Base-by-base conservation (phyloP, 306 rosid species). In the Benincasa hispida region DNA sequence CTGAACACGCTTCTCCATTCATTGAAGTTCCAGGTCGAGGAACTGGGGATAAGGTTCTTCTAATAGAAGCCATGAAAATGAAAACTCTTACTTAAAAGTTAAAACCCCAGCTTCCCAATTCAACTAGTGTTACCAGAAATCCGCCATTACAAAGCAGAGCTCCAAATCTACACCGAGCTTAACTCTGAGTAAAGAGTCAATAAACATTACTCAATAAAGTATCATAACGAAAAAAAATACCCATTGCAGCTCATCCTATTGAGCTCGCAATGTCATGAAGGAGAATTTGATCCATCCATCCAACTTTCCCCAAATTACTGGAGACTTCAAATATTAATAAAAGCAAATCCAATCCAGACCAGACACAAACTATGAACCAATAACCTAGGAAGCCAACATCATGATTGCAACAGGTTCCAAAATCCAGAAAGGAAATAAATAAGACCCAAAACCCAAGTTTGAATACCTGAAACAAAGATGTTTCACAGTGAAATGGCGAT, bases 11-110 rank as follows among this genome's bases (percentile, higher is more conserved):
- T 81, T 94, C 97, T 25, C 87, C 88, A 81, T 78, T 88, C 59
- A 83, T 66, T 56, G 83, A 69, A 57, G 62, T 70, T 79, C 91
- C 92, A 63, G 90, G 80, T 81, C 88, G 84, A 82, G 94, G 87
- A 75, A 93, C 86, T 0, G 97, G 97, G 75, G 96, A 87, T 85
- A 85, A 80, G 15, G 95, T 87, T 89, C 93, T 88, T 87, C 98
- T 80, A 83, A 90, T 89, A 47, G 97, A 88, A 25, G 93, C 91
- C 98, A 91, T 94, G 39, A 76, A 76, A 75, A 41, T 24, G 25
- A 47, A 54, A 79, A 79, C 80, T 27, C 79, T 45, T n/a, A n/a
- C n/a, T n/a, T n/a, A n/a, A n/a, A 19, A 77, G 51, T 50, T 9
- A 60, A 61, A 48, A 47, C 22, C 41, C 75, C 61, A 51, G 14